Percentiles rank a stretch among this genome's conserved stretches.
These are phyloP conservation scores for Pachyrhizus erosus DNA, from an alignment of 306 rosid genomes.

Conservation along the genomic window DNA sequence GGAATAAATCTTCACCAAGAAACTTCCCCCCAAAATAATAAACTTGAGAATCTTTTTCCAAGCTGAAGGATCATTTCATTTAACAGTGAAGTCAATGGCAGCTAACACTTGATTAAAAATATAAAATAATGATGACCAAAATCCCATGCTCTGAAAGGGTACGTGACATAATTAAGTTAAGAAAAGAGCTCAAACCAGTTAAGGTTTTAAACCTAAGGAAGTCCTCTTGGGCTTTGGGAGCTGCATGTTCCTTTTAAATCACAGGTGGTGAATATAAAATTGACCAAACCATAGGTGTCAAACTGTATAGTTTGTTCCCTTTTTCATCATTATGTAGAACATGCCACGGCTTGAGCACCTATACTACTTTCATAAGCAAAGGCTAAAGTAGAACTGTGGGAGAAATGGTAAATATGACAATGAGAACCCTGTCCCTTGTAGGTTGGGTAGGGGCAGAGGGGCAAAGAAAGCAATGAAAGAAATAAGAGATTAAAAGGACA, in stretches of 20 bases:
- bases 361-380: background rate
- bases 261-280: background rate
- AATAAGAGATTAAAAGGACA: background rate
- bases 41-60: background rate
- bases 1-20: background rate
- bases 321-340: background rate
- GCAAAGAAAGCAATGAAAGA: background rate
- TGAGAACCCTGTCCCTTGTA: background rate
- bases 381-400: background rate
- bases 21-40: background rate
- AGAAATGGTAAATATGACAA: background rate
- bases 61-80: background rate
- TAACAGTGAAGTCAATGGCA: background rate
- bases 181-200: background rate
- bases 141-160: background rate
- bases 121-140: background rate
- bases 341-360: background rate
- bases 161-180: background rate
- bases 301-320: constrained; percentile 1
- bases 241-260: background rate
- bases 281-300: background rate
- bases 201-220: background rate
- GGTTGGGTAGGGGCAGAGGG: background rate
- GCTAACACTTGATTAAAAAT: background rate
- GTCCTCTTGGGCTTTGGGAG: background rate